Evolutionary conservation across 805 yeast species (phyloP), one percentile per base, ranked within the genome.

Genomic region (Pichia ethanolica): DNA sequence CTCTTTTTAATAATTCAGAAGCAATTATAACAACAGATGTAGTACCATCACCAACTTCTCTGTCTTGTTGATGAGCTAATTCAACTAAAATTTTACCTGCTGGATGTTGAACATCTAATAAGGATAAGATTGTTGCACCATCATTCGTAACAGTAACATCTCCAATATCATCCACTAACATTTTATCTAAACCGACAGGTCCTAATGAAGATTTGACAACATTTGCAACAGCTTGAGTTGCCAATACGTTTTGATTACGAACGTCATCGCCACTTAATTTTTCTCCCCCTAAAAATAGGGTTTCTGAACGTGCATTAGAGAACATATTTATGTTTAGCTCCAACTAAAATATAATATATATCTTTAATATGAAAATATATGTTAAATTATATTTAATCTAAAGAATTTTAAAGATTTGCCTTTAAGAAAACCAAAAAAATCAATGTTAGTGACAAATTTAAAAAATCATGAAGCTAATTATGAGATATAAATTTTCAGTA

Each of bases 141-240:
- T 93, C 99, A 69, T 93, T 93, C 42, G 99, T 93, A 45, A 93
- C 97, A 6, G 97, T 90, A 42, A 93, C 97, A 70, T 95, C 99
- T 55, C 99, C 99, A 69, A 93, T 95, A 63, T 93, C 99, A 69
- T 93, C 99, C 38, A 93, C 99, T 44, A 93, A 77, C 97, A 93
- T 93, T 72, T 93, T 93, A 71, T 93, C 99, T 47, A 93, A 75
- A 30, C 99, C 99, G 35, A 93, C 98, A 8, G 99, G 99, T 5
- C 99, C 99, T 50, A 93, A 73, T 1, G 98, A 90, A 12, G 97
- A 83, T 67, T 90, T 90, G 54, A 86, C 90, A 42, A 74, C 89
- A 61, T 86, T 86, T 57, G 93, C 88, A 43, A 85, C 87, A 3
- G 89, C 83, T 62, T 78, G 86, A 42, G 98, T 93, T 7, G 99